Evolutionary conservation across 2,329 filamentous ascomycete species (phyloP).

Genomic region (Talaromyces marneffei): DNA sequence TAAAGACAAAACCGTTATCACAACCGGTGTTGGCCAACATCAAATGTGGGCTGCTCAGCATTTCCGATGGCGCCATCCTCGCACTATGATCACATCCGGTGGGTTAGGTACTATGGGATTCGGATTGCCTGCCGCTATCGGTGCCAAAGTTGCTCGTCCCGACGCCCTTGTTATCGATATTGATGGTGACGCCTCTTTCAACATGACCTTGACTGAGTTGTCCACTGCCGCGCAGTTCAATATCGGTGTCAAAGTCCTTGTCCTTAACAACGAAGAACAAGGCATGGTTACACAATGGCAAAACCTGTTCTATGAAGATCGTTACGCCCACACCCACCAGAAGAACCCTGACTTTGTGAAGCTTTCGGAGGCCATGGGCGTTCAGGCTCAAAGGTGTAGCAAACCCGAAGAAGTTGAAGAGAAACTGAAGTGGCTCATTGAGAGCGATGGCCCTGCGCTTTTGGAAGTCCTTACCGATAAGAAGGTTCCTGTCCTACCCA

Average conservation of each 20-base stretch:
- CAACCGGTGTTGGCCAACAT: slow-evolving; percentile 94
- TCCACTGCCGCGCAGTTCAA: slow-evolving; percentile 91
- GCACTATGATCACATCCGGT: slow-evolving; percentile 93
- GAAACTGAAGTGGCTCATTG: slow-evolving; percentile 80
- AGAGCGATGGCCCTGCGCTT: slow-evolving; percentile 83
- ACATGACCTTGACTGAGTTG: slow-evolving; percentile 96
- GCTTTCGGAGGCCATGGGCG: slow-evolving; percentile 82
- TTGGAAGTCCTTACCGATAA: slow-evolving; percentile 86
- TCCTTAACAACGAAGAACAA: slow-evolving; percentile 96
- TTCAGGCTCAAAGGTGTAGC: slow-evolving; percentile 65
- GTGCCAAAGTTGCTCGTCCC: slow-evolving; percentile 78
- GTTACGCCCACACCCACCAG: slow-evolving; percentile 88
- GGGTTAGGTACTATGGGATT: slow-evolving; percentile 95
- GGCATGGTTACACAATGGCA: slow-evolving; percentile 99
- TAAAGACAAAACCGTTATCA: slow-evolving; percentile 79
- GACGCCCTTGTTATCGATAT: slow-evolving; percentile 90
- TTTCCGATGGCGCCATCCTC: slow-evolving; percentile 87
- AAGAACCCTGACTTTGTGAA: slow-evolving; percentile 95
- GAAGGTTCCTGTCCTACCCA: slow-evolving; percentile 79
- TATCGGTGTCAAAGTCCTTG: slow-evolving; percentile 90
- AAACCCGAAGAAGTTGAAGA: slow-evolving; percentile 73
- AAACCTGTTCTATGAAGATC: slow-evolving; percentile 92
- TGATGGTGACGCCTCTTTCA: slow-evolving; percentile 97
- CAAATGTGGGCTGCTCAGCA: slow-evolving; percentile 99
- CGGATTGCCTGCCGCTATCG: slow-evolving; percentile 89